Conservation (phyloP, 371 early-diverging fungal genomes). For the Cokeromyces recurvatus region DNA sequence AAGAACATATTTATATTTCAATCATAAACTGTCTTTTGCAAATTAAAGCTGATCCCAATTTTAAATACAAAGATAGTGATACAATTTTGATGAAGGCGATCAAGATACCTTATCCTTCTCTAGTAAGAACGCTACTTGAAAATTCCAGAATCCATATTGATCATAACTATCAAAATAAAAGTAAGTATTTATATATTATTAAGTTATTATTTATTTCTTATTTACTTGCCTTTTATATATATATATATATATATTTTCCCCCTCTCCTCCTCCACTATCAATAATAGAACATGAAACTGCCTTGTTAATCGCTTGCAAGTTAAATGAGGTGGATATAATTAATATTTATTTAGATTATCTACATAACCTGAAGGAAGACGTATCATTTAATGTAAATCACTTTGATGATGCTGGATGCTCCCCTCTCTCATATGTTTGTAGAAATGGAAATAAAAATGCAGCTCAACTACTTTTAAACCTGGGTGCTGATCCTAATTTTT, state of each 20-base stretch:
- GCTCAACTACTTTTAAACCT: conserved; percentile 21
- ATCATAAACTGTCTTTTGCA: conserved; percentile 5
- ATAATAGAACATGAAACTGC: too few relatives aligned
- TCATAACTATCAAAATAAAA: conserved; percentile 20
- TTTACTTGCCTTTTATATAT: too few relatives aligned
- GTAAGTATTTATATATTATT: conserved; percentile 11
- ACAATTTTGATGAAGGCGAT: conserved; percentile 30
- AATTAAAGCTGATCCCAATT: conserved; percentile 24
- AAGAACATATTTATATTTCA: too few relatives aligned
- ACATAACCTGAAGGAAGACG: too few relatives aligned
- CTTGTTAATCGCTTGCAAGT: conserved; percentile 18
- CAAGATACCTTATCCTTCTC: conserved; percentile 1
- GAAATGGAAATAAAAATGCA: conserved; percentile 17
- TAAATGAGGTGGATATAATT: too few relatives aligned
- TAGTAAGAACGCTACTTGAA: conserved; percentile 12
- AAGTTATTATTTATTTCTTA: too few relatives aligned
- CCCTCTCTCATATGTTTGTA: conserved; percentile 30
- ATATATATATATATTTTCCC: too few relatives aligned
- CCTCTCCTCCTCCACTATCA: too few relatives aligned
- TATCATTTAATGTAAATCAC: not conserved
- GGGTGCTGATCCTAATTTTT: conserved; percentile 24
- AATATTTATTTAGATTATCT: too few relatives aligned
- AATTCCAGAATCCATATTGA: conserved; percentile 9
- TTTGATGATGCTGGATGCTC: conserved; percentile 12
- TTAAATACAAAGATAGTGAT: conserved; percentile 14